Evolutionary conservation across 345 rosid species (phyloP).

Genomic region (Erucastrum elatum): DNA sequence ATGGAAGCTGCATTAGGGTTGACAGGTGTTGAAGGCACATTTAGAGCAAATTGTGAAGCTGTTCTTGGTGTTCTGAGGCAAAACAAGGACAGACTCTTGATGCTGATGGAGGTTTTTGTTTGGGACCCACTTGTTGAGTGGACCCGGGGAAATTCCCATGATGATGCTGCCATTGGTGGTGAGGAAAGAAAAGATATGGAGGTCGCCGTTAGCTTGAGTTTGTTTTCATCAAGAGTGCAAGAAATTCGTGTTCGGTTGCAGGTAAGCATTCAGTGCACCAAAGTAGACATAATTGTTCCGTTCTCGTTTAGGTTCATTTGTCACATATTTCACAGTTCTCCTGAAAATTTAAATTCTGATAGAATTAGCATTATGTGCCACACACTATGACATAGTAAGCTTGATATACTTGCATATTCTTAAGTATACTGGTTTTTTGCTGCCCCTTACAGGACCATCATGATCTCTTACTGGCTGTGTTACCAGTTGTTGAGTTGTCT

Average conservation of each 20-base stretch:
- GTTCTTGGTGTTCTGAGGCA: slow-evolving; percentile 72
- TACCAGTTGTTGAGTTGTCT: slow-evolving; percentile 79
- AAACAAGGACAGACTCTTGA: slow-evolving; percentile 75
- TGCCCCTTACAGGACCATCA: slow-evolving; percentile 75
- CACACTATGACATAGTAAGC: slow-evolving; percentile 9
- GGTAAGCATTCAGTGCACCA: slow-evolving; percentile 47
- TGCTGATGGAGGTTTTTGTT: slow-evolving; percentile 88
- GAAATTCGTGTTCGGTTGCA: slow-evolving; percentile 92
- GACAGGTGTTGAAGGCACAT: slow-evolving; percentile 85
- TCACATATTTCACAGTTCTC: slow-evolving; percentile 1
- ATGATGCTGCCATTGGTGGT: slow-evolving; percentile 93
- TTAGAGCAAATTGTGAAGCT: slow-evolving; percentile 85
- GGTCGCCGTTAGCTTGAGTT: slow-evolving; percentile 92
- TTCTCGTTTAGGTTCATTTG: neutral
- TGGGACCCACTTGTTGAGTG: slow-evolving; percentile 98
- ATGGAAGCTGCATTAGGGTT: slow-evolving; percentile 84
- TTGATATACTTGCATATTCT: slow-evolving; percentile 19
- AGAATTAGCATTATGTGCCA: slow-evolving; percentile 1
- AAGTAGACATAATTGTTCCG: slow-evolving; percentile 8
- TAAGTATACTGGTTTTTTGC: neutral
- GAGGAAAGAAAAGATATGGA: slow-evolving; percentile 99
- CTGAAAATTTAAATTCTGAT: slow-evolving; percentile 6
- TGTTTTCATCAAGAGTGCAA: slow-evolving; percentile 93
- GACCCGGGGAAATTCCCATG: slow-evolving; percentile 94
- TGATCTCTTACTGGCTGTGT: slow-evolving; percentile 70